These are phyloP conservation scores for Phytophthora pisi DNA, from an alignment of 352 stramenopile genomes.

Conservation along the genomic window DNA sequence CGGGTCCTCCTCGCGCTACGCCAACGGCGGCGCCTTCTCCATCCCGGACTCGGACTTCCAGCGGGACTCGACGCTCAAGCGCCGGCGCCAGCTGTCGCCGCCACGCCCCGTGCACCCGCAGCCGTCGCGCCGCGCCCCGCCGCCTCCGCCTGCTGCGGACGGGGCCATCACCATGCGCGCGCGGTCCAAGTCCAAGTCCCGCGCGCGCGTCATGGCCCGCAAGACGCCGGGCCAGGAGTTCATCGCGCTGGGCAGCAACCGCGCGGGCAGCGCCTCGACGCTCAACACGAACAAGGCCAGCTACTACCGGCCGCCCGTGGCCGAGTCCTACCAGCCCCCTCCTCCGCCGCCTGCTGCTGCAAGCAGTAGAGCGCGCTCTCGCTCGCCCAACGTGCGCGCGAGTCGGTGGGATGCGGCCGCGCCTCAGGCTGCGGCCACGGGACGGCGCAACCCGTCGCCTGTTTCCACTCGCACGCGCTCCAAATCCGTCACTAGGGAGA, in stretches of 20 bases:
- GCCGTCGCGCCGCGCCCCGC: not conserved
- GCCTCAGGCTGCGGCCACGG: not conserved
- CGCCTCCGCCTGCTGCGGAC: conserved; percentile 1
- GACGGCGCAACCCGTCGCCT: conserved; percentile 24
- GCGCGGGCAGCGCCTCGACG: conserved; percentile 18
- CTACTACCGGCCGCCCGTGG: conserved; percentile 27
- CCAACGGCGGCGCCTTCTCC: conserved; percentile 43
- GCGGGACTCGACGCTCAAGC: conserved; percentile 60
- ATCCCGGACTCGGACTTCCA: conserved; percentile 68
- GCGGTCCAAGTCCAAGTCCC: conserved; percentile 73
- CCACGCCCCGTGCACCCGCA: not conserved
- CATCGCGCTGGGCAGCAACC: conserved; percentile 51
- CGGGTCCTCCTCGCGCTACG: conserved; percentile 31
- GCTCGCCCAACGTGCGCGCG: conserved; percentile 17
- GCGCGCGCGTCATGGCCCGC: conserved; percentile 29
- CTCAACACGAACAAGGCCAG: conserved; percentile 49
- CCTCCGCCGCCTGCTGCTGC: not conserved
- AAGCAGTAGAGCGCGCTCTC: conserved; percentile 28
- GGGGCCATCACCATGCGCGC: conserved; percentile 41
- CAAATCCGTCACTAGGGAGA: conserved; percentile 44
- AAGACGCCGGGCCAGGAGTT: conserved; percentile 48
- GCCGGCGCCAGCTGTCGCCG: conserved; percentile 37
- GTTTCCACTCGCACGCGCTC: conserved; percentile 43
- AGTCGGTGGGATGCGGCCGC: conserved; percentile 1
- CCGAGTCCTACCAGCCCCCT: conserved; percentile 13